Conservation (phyloP, 495 filamentous ascomycete species). For the Podospora bellae-mahoneyi region DNA sequence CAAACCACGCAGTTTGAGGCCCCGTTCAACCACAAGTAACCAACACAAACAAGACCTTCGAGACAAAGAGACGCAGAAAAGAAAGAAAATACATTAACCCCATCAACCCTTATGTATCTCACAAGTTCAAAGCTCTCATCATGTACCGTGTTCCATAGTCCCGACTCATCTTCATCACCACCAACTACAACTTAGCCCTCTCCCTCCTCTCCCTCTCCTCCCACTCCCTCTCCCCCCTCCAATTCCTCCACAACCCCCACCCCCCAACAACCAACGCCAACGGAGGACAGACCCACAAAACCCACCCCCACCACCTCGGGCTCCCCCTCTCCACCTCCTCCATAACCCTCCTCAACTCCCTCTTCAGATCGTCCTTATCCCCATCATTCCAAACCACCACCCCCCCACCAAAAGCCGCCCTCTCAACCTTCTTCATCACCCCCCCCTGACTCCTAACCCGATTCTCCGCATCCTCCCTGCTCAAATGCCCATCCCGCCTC, state of each 20-base stretch:
- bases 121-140: neutral
- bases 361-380: slow-evolving; percentile 60
- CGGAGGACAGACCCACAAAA: slow-evolving; percentile 69
- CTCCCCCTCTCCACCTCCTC: slow-evolving; percentile 56
- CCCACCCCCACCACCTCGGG: slow-evolving; percentile 77
- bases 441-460: slow-evolving; percentile 80
- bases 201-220: slow-evolving; percentile 59
- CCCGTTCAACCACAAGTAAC: neutral
- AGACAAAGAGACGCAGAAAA: neutral
- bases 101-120: neutral
- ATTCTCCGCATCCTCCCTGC: slow-evolving; percentile 73
- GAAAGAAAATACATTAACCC: neutral
- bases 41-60: neutral
- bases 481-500: slow-evolving; percentile 68
- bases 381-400: slow-evolving; percentile 87
- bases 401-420: slow-evolving; percentile 63
- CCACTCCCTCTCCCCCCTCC: slow-evolving; percentile 66
- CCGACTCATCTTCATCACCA: slow-evolving; percentile 5
- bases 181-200: slow-evolving; percentile 62
- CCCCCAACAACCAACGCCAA: slow-evolving; percentile 60
- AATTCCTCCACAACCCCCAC: slow-evolving; percentile 66
- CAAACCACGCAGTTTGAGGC: neutral
- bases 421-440: slow-evolving; percentile 72
- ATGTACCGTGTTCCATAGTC: neutral
- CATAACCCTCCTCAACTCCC: slow-evolving; percentile 62